Evolutionary conservation across 371 early-diverging fungal species (phyloP), one percentile per base, ranked within the genome.

Genomic region (Blakeslea trispora): DNA sequence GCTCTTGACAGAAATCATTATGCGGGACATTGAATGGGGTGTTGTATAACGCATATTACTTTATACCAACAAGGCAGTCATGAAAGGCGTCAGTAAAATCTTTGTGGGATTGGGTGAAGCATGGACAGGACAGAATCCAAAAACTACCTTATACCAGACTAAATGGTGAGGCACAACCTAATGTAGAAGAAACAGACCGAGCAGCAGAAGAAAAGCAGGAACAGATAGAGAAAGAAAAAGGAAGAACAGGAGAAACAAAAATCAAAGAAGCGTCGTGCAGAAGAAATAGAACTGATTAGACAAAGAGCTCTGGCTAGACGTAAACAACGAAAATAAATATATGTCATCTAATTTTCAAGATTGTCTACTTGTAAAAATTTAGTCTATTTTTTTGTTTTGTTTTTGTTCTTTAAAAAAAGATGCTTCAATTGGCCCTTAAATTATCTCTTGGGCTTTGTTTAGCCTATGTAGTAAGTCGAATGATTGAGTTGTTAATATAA

Each of bases 1-100:
- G 72, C 85, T 0, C 66, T 89, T 23, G 69, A 71, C 39, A 66
- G 67, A 56, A 59, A 75, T 0, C 68, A 76, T 7, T 64, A 58
- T 37, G 61, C 65, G n/a, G 0, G 78, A 81, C 28, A 51, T 90
- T 21, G 92, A 92, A 19, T 94, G n/a, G 91, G 93, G 85, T 93
- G 18, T 66, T 92, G 19, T 95, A 91, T 52, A n/a, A 84, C 82
- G 46, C 78, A 84, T 24, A 75, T 88, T 2, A 77, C 84, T n/a
- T 6, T 89, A 82, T 49, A 87, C 89, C 9, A 83, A 72, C 53
- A 79, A 77, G 37, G 87, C 87, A 0, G 74, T 84, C 14, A 84
- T 90, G 84, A 83, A 85, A 21, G 79, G 81, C 28, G 87, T 83
- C 11, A 82, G 84, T 50, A 85, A 85, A 53, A 72, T 86, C 5